Base-by-base conservation (phyloP, 2,329 filamentous ascomycete species). In the Neonectria ditissima region DNA sequence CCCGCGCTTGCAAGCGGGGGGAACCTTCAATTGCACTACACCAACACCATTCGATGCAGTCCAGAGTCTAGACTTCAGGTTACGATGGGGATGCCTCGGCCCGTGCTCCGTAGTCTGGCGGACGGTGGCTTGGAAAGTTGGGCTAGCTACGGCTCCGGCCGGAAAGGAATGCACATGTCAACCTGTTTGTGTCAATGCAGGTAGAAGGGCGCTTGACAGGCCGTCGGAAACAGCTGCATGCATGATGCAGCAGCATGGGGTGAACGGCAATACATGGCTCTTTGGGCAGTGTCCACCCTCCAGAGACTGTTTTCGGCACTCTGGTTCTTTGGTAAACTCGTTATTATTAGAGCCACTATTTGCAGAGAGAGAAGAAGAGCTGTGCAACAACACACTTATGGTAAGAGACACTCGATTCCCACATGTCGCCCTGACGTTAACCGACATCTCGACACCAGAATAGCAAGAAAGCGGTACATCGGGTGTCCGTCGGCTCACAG, bases 151-250 rank as follows among this genome's bases (percentile, higher is more conserved):
- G 45, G 16, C 45, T 32, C 26, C 22, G 9, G 43, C 8, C 43
- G 43, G 20, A 22, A 45, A 9, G 14, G 20, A 45, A 26, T 11
- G 37, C 37, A 20, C 37, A 28, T 32, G 45, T 50, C 14, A 18
- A 28, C 45, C n/a, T 48, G 26, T 11, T 37, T 28, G 44, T 28
- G 44, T 30, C 26, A 24, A 50, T 20, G n/a, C 47, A 9, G 47
- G 16, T 26, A 16, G 47, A 8, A 13, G 6, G 47, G 47, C n/a
- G 28, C 47, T 50, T 50, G 47, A 50, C 47, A 32, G 28, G 26
- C n/a, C n/a, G 28, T 26, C 28, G n/a, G 47, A 50, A 50, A 28
- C n/a, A 16, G 47, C 47, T 30, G 47, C 47, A 32, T 50, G 45
- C 26, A 7, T 48, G 47, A 50, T 50, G 28, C 32, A 32, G 44